A percentile compares a stretch with the other conserved stretches of the same genome.
These are phyloP conservation scores for Leucogyrophana mollusca DNA, from an alignment of 768 basidiomycete species.

Conservation along the genomic window DNA sequence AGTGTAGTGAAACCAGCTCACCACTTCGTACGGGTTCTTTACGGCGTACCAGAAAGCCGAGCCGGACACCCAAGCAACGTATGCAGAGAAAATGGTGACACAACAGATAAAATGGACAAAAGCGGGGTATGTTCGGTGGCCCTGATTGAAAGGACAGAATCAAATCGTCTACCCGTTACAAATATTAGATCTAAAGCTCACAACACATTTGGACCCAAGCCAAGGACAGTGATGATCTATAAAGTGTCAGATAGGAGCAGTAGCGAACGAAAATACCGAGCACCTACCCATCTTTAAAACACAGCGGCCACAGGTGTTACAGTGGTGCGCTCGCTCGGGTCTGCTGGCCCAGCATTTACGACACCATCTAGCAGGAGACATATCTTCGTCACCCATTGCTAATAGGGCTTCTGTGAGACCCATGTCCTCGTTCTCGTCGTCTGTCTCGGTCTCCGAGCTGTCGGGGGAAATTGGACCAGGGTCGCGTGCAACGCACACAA, in stretches of 20 bases:
- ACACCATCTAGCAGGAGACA: constrained; percentile 68
- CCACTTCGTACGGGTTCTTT: constrained; percentile 57
- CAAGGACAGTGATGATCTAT: constrained; percentile 88
- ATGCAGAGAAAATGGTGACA: constrained; percentile 59
- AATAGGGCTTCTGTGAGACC: constrained; percentile 63
- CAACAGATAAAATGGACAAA: constrained; percentile 77
- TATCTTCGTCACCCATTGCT: constrained; percentile 43
- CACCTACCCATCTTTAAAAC: constrained; percentile 81
- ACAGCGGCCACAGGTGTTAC: constrained; percentile 70
- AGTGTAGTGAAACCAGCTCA: constrained; percentile 34
- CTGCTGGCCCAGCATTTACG: constrained; percentile 77
- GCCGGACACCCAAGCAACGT: constrained; percentile 54
- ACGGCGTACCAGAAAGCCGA: constrained; percentile 65
- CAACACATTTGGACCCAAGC: constrained; percentile 76
- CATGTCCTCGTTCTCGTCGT: constrained; percentile 38
- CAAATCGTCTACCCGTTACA: background rate
- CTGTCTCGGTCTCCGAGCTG: constrained; percentile 17
- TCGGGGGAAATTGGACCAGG: constrained; percentile 57
- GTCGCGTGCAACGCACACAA: constrained; percentile 69
- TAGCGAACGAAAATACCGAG: background rate
- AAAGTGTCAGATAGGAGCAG: constrained; percentile 7
- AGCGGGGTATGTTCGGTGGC: constrained; percentile 80
- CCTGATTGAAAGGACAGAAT: constrained; percentile 38
- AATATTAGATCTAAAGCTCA: constrained; percentile 32
- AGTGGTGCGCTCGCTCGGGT: constrained; percentile 81